Conservation (phyloP, 2,329 filamentous ascomycete genomes). For the Fusarium sambucinum region DNA sequence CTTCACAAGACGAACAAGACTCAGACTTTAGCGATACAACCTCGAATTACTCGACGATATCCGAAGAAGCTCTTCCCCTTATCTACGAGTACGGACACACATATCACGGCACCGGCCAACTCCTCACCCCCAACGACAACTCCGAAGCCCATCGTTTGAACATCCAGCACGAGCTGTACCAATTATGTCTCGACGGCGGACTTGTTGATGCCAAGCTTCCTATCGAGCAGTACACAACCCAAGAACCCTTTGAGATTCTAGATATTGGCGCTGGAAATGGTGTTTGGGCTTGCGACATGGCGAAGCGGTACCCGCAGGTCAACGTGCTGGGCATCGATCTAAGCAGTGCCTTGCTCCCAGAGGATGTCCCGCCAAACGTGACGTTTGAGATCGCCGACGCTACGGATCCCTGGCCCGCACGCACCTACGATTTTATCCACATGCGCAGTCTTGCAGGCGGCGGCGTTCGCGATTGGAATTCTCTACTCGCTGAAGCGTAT, state of each 20-base stretch:
- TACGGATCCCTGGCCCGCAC: conserved; percentile 59
- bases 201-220: conserved; percentile 52
- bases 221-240: conserved; percentile 40
- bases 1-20: conserved; percentile 32
- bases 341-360: conserved; percentile 56
- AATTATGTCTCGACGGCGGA: conserved; percentile 51
- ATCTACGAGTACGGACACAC: conserved; percentile 53
- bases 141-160: conserved; percentile 51
- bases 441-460: conserved; percentile 59
- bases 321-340: conserved; percentile 58
- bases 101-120: conserved; percentile 54
- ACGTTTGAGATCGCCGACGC: conserved; percentile 70
- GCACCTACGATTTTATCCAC: conserved; percentile 58
- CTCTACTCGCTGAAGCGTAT: conserved; percentile 54
- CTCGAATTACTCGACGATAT: conserved; percentile 54
- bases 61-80: conserved; percentile 50
- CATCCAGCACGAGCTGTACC: conserved; percentile 53
- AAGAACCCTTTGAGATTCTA: conserved; percentile 51
- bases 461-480: conserved; percentile 59
- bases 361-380: conserved; percentile 68
- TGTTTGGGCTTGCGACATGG: conserved; percentile 59
- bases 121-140: conserved; percentile 53
- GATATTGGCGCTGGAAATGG: conserved; percentile 60
- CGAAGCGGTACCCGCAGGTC: conserved; percentile 55
- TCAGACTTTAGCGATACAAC: conserved; percentile 47